Conservation (phyloP, 2,329 filamentous ascomycete species). For the Trichoderma endophyticum region DNA sequence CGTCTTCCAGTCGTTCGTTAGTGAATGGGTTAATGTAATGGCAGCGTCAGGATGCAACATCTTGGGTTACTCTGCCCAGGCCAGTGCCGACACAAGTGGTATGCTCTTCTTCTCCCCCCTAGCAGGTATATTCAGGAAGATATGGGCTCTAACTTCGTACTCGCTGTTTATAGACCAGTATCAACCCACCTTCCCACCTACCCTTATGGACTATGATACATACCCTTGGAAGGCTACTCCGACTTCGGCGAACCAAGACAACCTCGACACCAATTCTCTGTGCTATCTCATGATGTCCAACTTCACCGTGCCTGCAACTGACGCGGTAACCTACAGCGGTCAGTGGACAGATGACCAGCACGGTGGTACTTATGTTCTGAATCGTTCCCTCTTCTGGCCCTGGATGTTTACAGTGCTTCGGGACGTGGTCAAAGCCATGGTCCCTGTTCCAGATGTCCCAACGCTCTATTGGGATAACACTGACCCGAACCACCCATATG, state of each 20-base stretch:
- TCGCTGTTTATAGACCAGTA: not conserved
- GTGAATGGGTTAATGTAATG: not conserved
- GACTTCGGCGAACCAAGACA: not conserved
- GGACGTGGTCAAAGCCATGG: not conserved
- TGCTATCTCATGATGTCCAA: not conserved
- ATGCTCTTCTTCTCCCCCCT: not conserved
- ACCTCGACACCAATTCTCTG: not conserved
- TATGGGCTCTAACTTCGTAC: not conserved
- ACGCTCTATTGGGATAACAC: not conserved
- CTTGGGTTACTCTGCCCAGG: not conserved
- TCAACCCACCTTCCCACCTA: not conserved
- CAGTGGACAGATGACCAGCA: not conserved
- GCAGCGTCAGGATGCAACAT: not conserved
- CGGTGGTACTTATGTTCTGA: not conserved
- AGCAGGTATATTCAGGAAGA: too few species aligned
- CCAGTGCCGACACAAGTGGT: not conserved
- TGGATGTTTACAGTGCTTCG: not conserved
- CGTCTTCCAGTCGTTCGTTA: not conserved
- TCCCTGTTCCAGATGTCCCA: not conserved
- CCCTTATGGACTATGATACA: not conserved
- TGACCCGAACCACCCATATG: not conserved
- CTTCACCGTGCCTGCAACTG: not conserved
- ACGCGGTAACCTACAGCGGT: not conserved
- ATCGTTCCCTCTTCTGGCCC: not conserved
- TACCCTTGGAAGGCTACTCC: not conserved